Evolutionary conservation across 1,139 yeast species (phyloP).

Genomic region (Scheffersomyces quercinus): DNA sequence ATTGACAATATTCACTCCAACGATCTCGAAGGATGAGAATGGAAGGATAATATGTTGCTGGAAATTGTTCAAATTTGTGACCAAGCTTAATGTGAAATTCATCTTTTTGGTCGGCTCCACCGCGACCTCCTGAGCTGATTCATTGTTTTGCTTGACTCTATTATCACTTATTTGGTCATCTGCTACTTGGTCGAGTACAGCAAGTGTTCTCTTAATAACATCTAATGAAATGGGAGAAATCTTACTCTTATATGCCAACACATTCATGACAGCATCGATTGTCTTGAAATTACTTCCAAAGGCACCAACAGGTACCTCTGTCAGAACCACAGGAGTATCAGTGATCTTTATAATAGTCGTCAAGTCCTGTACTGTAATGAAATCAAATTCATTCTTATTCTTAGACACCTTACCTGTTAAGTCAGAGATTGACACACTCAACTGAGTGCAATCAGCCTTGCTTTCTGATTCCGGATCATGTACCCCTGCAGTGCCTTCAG

Average conservation of each 20-base stretch:
- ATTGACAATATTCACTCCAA: conserved; percentile 6
- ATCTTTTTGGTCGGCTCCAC: not conserved
- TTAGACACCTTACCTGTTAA: conserved; percentile 7
- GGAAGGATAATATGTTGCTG: conserved; percentile 17
- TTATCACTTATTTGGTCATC: not conserved
- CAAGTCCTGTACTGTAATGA: conserved; percentile 12
- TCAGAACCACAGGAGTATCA: not conserved
- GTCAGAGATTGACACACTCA: conserved; percentile 6
- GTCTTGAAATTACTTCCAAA: not conserved
- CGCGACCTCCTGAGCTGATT: not conserved
- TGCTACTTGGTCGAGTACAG: not conserved
- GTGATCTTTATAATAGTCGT: conserved; percentile 7
- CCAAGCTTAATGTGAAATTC: conserved; percentile 7
- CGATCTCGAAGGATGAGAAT: conserved; percentile 8
- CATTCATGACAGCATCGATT: conserved; percentile 17
- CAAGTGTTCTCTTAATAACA: conserved; percentile 4
- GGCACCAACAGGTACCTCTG: not conserved
- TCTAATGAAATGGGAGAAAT: conserved; percentile 20
- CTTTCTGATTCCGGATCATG: not conserved
- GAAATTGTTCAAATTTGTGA: conserved; percentile 11
- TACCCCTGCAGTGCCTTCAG: not conserved
- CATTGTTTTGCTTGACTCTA: not conserved
- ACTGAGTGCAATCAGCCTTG: conserved; percentile 1
- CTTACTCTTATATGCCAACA: conserved; percentile 24
- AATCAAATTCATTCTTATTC: conserved; percentile 13